Evolutionary conservation across 495 filamentous ascomycete genomes (phyloP).

Genomic region (Sporormia fimetaria): DNA sequence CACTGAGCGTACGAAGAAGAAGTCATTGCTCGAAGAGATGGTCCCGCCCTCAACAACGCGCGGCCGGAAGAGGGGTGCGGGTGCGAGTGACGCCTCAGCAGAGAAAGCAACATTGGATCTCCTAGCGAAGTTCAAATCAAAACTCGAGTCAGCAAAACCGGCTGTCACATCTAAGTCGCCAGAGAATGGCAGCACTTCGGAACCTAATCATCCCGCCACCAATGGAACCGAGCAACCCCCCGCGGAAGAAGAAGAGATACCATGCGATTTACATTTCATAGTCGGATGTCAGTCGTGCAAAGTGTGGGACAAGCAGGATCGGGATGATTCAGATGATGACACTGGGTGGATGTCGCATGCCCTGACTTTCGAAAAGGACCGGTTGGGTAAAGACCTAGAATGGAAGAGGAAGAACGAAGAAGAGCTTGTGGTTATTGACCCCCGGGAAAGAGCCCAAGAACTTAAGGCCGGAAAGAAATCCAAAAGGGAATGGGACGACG

Average conservation of each 20-base stretch:
- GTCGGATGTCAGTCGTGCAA: conserved; percentile 83
- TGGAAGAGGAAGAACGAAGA: conserved; percentile 83
- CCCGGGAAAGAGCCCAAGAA: conserved; percentile 69
- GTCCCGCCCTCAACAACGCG: conserved; percentile 70
- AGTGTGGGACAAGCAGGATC: conserved; percentile 52
- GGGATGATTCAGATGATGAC: conserved; percentile 45
- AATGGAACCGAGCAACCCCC: neutral
- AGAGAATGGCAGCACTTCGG: conserved; percentile 14
- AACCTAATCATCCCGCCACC: conserved; percentile 19
- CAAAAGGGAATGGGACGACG: conserved; percentile 11
- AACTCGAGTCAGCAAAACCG: conserved; percentile 46
- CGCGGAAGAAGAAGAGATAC: conserved; percentile 21
- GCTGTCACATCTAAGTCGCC: conserved; percentile 28
- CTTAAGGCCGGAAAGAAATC: conserved; percentile 32
- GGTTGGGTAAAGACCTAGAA: conserved; percentile 78
- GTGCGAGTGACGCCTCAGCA: conserved; percentile 35
- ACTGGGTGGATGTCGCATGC: conserved; percentile 57
- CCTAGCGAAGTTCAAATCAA: conserved; percentile 65
- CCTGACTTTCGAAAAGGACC: conserved; percentile 78
- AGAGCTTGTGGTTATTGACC: conserved; percentile 90
- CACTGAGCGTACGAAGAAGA: conserved; percentile 46
- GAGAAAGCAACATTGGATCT: conserved; percentile 55
- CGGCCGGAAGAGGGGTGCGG: conserved; percentile 66
- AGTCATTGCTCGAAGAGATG: conserved; percentile 64
- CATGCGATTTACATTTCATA: conserved; percentile 40